These are phyloP conservation scores for Lycium barbarum DNA, from an alignment of 257 asterid species.

Conservation along the genomic window DNA sequence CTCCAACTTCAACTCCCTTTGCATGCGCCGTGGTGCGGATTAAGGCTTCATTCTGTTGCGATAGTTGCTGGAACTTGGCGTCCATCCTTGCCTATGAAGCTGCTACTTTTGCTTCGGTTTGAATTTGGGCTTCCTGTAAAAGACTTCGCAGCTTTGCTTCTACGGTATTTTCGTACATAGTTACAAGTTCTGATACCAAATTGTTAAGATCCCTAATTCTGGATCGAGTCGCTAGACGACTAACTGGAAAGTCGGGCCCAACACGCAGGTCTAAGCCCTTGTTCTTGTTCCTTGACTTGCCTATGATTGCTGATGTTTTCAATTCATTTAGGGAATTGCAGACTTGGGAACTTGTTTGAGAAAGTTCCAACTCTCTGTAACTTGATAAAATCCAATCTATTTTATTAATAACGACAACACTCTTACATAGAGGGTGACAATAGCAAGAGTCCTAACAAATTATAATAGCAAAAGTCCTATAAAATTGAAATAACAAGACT, in stretches of 20 bases:
- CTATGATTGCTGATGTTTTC: too few species aligned
- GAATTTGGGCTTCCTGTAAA: background rate
- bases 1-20: background rate
- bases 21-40: background rate
- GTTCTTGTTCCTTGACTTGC: background rate
- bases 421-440: too few species aligned
- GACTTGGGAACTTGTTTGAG: too few species aligned
- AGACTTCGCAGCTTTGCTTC: background rate
- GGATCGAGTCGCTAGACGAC: background rate
- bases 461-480: too few species aligned
- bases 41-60: background rate
- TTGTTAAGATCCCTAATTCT: too few species aligned
- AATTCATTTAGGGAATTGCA: too few species aligned
- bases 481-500: too few species aligned
- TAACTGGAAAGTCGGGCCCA: background rate
- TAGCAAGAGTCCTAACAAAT: too few species aligned
- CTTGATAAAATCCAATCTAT: too few species aligned
- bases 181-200: background rate
- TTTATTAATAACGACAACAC: too few species aligned
- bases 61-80: background rate
- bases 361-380: too few species aligned
- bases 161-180: too few species aligned
- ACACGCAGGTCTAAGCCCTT: background rate
- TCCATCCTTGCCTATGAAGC: background rate
- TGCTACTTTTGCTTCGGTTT: background rate